Evolutionary conservation across 108 stramenopile genomes (phyloP), one percentile per base, ranked within the genome.

Genomic region (Cyclotella kingstonii): DNA sequence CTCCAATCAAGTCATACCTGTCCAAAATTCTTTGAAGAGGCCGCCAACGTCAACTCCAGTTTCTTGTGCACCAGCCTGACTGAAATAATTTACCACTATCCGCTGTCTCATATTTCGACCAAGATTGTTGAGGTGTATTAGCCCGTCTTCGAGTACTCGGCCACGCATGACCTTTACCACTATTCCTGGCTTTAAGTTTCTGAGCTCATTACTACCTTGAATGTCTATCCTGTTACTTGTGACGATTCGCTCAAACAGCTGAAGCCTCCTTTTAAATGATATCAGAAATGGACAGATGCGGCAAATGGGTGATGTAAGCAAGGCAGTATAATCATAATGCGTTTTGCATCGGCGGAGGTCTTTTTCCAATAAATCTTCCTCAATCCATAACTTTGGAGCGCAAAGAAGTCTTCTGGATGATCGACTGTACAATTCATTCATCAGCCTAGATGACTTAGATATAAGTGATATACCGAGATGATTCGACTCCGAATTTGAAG

Each of bases 21-120:
- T 85, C 89, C 89, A 96, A 60, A 97, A 97, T 50, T 99, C 98
- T 81, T 99, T 99, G 75, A 98, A 98, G 9, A 99, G 81, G 4
- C 98, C 98, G 17, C 98, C 98, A 33, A 94, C 94, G 77, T 99
- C 98, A 45, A 99, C 91, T 26, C 98, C 97, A 51, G 77, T 65
- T 47, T 94, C 91, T 55, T 54, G 66, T 26, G 86, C 82, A 22
- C 92, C 89, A 5, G 87, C 89, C 61, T 88, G 80, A 60, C 89
- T 92, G 42, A 79, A 55, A 48, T 94, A 93, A 21, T 89, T 79
- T 8, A 96, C 86, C 6, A 82, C 59, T 12, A 87, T 84, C 23
- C 92, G 69, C 50, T 84, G 83, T n/a, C 92, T 75, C 79, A 96
- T 82, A 14, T 84, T 77, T 5, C 70, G 51, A 3, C 94, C 91